Percentiles rank a stretch among this genome's conserved stretches.
phyloP scores from a whole-genome alignment of 257 asterid species.

The Gentiana macrophylla region DNA sequence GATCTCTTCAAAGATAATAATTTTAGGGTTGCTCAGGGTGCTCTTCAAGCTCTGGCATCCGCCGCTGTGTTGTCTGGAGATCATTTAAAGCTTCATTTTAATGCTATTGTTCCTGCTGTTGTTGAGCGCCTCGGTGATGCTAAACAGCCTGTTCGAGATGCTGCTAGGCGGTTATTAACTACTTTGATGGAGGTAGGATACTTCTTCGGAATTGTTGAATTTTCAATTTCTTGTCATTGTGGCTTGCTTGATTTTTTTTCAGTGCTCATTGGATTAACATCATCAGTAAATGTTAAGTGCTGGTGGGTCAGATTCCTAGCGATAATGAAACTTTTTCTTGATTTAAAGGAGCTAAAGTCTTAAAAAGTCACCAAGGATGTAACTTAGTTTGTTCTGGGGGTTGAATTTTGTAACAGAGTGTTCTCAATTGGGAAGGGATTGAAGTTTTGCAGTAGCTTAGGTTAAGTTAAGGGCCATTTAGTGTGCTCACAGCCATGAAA shows the following conservation, averaged over 20 bases:
- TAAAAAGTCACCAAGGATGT: too few relatives aligned
- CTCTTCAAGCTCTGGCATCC: conserved; percentile 82
- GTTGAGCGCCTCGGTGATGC: conserved; percentile 91
- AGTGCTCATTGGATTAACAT: not conserved
- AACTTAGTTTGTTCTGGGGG: too few relatives aligned
- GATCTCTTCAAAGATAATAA: conserved; percentile 97
- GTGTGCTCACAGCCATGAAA: too few relatives aligned
- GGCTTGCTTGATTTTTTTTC: not conserved
- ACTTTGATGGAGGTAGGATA: conserved; percentile 86
- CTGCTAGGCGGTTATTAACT: conserved; percentile 74
- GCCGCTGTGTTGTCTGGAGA: conserved; percentile 98
- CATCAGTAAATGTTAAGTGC: not conserved
- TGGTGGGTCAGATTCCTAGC: not conserved
- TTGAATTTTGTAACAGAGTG: too few relatives aligned
- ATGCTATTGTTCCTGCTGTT: conserved; percentile 89
- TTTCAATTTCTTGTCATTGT: too few relatives aligned
- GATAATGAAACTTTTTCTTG: not conserved
- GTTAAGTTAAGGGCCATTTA: too few relatives aligned
- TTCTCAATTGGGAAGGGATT: too few relatives aligned
- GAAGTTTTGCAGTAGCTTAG: too few relatives aligned
- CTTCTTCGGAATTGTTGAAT: not conserved
- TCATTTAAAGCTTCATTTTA: conserved; percentile 87
- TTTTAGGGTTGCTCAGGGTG: conserved; percentile 93
- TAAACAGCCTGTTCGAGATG: conserved; percentile 94
- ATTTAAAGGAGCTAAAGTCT: too few relatives aligned